These are phyloP conservation scores for Lecanicillium sp. DNA, from an alignment of 2,329 filamentous ascomycete genomes.

Conservation along the genomic window DNA sequence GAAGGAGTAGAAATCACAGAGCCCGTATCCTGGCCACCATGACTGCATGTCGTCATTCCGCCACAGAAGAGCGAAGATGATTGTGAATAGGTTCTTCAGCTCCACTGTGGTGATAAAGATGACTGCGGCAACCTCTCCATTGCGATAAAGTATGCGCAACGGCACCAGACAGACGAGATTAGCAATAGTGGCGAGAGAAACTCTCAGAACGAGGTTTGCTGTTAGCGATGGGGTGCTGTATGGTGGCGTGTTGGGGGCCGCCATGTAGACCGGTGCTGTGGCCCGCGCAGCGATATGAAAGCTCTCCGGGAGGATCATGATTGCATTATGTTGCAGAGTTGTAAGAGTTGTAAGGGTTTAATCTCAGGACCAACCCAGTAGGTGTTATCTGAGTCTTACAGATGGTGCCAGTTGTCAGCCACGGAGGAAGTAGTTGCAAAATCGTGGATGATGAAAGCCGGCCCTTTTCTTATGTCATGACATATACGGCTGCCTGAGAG, in stretches of 20 bases:
- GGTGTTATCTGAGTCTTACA: too few species aligned
- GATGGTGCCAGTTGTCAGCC: too few species aligned
- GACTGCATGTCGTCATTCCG: constrained; percentile 36
- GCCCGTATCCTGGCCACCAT: constrained; percentile 45
- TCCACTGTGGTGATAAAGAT: constrained; percentile 39
- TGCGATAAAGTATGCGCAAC: constrained; percentile 39
- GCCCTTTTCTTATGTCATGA: too few species aligned
- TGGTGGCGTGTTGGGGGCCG: constrained; percentile 13
- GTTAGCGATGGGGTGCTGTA: constrained; percentile 22
- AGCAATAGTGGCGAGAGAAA: constrained; percentile 37
- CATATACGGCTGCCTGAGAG: too few species aligned
- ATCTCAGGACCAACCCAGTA: too few species aligned
- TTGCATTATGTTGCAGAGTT: too few species aligned
- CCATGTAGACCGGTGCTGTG: constrained; percentile 13
- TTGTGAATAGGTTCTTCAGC: constrained; percentile 38
- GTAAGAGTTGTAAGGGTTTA: too few species aligned
- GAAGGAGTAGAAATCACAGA: constrained; percentile 46
- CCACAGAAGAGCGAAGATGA: constrained; percentile 47
- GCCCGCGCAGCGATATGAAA: neutral
- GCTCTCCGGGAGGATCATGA: too few species aligned
- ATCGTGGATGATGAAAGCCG: too few species aligned
- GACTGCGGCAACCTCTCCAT: constrained; percentile 46
- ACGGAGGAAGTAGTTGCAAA: too few species aligned
- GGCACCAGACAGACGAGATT: constrained; percentile 43
- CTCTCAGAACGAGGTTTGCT: constrained; percentile 41